Base-by-base conservation (phyloP, 2,329 filamentous ascomycete genomes). In the Zasmidium citrigriseum region DNA sequence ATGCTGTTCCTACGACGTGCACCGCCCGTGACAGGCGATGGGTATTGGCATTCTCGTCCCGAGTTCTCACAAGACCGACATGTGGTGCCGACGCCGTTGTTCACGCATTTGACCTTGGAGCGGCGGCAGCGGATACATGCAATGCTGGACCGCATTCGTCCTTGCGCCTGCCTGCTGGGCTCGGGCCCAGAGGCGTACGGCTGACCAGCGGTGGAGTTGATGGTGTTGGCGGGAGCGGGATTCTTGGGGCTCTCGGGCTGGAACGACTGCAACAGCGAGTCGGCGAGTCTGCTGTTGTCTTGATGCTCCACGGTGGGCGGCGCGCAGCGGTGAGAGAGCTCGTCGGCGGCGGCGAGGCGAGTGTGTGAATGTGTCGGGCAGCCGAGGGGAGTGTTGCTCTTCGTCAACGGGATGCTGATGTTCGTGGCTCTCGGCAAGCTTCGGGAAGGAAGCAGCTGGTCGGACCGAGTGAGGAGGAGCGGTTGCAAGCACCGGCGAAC, bases 21-120 rank as follows among this genome's bases (percentile, higher is more conserved):
- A 11, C 22, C 51, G 16, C 73, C 70, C 25, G 73, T 67, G 14
- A 75, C 74, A 5, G 81, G 77, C 27, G 85, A 78, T 9, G 89
- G 88, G 72, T 92, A 91, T 61, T 83, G 83, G 71, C 91, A 95
- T 59, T 90, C 84, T 70, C 89, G 84, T 46, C 87, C 86, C 52
- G 85, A 85, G 59, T 86, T 86, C 70, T 88, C 84, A 72, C 91
- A 96, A 12, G 86, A 86, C 62, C 89, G 86, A 77, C 91, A 96
- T 16, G 84, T 85, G 16, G 86, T 87, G 61, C 84, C 83, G 57
- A 87, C 83, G 60, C 89, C 89, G 65, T 84, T 83, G 75, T 95
- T 95, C 73, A 91, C 86, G 77, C 91, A 96, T 76, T 93, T 93
- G 72, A 93, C 90, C 76, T 95, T 96, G 72, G 89, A 91, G 68